A percentile compares a stretch with the other conserved stretches of the same genome.
phyloP scores from a whole-genome alignment of 1,284 basidiomycete genomes.

The Taiwanofungus camphoratus region DNA sequence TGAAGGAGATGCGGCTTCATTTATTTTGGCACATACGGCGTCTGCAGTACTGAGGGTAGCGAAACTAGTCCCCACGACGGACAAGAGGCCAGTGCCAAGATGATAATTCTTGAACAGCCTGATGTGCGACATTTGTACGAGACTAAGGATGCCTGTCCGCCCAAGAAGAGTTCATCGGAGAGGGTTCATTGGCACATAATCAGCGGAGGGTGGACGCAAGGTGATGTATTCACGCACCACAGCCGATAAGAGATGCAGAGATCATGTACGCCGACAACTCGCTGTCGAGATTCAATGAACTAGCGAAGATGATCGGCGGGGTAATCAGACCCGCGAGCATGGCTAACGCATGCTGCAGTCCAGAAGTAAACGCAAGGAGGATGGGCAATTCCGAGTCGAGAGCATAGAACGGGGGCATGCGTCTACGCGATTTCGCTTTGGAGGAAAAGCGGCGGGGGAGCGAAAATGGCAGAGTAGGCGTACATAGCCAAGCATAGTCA shows the following conservation, averaged over 20 bases:
- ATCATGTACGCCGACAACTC: constrained; percentile 73
- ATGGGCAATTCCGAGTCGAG: constrained; percentile 67
- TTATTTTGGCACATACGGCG: constrained; percentile 49
- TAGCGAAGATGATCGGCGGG: constrained; percentile 77
- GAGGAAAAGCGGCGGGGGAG: constrained; percentile 14
- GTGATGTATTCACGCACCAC: constrained; percentile 50
- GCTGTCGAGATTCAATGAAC: constrained; percentile 49
- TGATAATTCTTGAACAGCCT: constrained; percentile 57
- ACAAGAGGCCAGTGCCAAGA: constrained; percentile 74
- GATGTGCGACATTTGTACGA: constrained; percentile 71
- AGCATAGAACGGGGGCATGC: constrained; percentile 66
- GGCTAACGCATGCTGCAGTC: constrained; percentile 74
- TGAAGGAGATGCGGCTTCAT: background rate
- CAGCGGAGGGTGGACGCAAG: no score
- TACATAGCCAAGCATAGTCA: constrained; percentile 70
- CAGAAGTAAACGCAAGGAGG: constrained; percentile 60
- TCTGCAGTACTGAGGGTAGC: constrained; percentile 74
- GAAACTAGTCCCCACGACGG: constrained; percentile 85
- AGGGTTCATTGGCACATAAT: no score
- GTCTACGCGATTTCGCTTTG: constrained; percentile 27
- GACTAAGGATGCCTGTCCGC: constrained; percentile 57
- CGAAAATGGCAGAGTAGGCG: constrained; percentile 54
- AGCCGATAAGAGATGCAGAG: constrained; percentile 74
- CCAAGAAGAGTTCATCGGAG: no score
- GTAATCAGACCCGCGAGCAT: constrained; percentile 70